Evolutionary conservation across 306 rosid genomes (phyloP).

Genomic region (Citrullus colocynthis): DNA sequence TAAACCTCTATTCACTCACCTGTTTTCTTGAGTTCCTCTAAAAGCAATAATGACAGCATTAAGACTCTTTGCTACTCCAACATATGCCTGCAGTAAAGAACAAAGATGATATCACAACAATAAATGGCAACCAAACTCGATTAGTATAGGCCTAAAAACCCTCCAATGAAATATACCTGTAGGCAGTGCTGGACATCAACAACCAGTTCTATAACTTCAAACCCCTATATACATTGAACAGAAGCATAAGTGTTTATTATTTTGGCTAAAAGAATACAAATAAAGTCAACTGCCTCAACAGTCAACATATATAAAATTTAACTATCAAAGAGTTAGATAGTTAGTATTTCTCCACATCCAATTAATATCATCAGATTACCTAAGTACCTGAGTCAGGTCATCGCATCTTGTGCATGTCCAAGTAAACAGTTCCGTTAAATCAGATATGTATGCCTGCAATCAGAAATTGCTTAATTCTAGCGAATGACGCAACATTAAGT

Average conservation of each 20-base stretch:
- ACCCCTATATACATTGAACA: conserved; percentile 55
- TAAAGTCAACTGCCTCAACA: neutral
- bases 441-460: conserved; percentile 81
- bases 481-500: neutral
- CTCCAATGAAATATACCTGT: conserved; percentile 41
- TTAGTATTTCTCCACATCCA: neutral
- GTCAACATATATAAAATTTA: neutral
- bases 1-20: conserved; percentile 26
- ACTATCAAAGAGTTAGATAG: neutral
- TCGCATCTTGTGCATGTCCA: conserved; percentile 83
- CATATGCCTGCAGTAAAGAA: conserved; percentile 49
- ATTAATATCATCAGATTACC: neutral
- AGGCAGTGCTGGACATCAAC: conserved; percentile 93
- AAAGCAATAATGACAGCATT: conserved; percentile 77
- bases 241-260: conserved; percentile 11
- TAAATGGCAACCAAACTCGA: neutral
- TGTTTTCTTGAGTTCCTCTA: conserved; percentile 91
- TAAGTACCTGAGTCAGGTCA: conserved; percentile 68
- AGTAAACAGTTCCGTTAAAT: conserved; percentile 71
- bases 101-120: conserved; percentile 10
- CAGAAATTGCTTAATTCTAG: neutral
- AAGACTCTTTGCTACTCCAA: conserved; percentile 75
- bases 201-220: conserved; percentile 83
- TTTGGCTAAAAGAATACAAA: neutral
- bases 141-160: conserved; percentile 5